Base-by-base conservation (phyloP, 805 yeast species). In the Candida tallmaniae region DNA sequence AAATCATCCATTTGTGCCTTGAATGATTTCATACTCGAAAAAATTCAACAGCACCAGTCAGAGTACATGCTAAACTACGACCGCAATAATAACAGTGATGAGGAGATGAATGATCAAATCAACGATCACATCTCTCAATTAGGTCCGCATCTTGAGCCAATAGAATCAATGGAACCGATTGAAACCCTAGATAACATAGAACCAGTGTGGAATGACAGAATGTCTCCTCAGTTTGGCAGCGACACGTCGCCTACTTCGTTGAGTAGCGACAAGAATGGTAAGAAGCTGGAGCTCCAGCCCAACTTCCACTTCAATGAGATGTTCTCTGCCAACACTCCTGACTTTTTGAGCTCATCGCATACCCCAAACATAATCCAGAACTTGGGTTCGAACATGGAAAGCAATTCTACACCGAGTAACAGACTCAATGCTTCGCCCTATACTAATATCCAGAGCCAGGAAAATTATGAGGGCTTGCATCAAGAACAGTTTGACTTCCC, bases 21-120 rank as follows among this genome's bases (percentile, higher is more conserved):
- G 58, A 73, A 74, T 46, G 65, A 76, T n/a, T 68, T 66, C 46
- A 74, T 78, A 3, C 44, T 70, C 34, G 79, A 74, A 26, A 54
- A 56, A 40, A 59, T 52, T 35, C 44, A 41, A 24, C 44, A 37
- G 24, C 40, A 35, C 27, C 50, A 43, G 31, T 27, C 31, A 14
- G 36, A 27, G 15, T 42, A 42, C 27, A 34, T 39, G 40, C 22
- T 39, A 16, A 36, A 37, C 19, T 15, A 18, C 19, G 12, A 13
- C n/a, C 5, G 10, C 26, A 32, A 32, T 25, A 29, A 31, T 28
- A 39, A 42, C 30, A 39, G 40, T 33, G 41, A 39, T 18, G 31
- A 34, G 5, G 42, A 39, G 15, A 34, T 41, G 30, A 25, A 32
- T 31, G 40, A 36, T 31, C 12, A 27, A 5, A 21, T 22, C 26